Evolutionary conservation across 2,329 filamentous ascomycete genomes (phyloP).

Genomic region (Rachicladosporium sp.): DNA sequence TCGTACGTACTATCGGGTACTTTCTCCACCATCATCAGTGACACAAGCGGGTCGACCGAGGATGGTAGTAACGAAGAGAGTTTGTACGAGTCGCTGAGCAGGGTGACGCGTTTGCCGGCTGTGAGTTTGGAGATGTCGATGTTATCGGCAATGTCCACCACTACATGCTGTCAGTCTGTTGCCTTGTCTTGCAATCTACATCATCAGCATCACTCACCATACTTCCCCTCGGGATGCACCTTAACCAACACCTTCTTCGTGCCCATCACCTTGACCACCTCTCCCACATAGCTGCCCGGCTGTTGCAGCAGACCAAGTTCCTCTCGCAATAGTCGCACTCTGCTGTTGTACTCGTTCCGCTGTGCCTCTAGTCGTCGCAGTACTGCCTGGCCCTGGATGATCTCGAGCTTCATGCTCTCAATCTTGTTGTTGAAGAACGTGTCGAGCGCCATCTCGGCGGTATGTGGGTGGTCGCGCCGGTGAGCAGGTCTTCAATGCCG

Average conservation of each 20-base stretch:
- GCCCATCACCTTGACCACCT: constrained; percentile 99
- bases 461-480: too few relatives aligned
- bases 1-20: constrained; percentile 99
- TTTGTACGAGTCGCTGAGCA: constrained; percentile 96
- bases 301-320: constrained; percentile 93
- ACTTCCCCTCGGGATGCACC: constrained; percentile 99
- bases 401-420: constrained; percentile 99
- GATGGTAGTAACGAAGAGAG: constrained; percentile 97
- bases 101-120: constrained; percentile 90
- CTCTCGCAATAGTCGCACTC: constrained; percentile 85
- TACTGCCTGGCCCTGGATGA: constrained; percentile 95
- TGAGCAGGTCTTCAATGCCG: too few relatives aligned
- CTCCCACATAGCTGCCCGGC: constrained; percentile 93
- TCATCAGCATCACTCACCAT: constrained; percentile 50
- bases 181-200: background rate
- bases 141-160: constrained; percentile 87
- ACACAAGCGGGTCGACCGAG: constrained; percentile 94
- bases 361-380: constrained; percentile 91
- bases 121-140: constrained; percentile 95
- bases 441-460: constrained; percentile 66
- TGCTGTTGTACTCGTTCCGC: constrained; percentile 97
- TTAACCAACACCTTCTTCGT: constrained; percentile 99
- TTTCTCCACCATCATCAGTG: constrained; percentile 99
- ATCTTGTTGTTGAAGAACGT: constrained; percentile 99
- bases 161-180: constrained; percentile 34